Base-by-base conservation (phyloP, 2,329 filamentous ascomycete genomes). In the Pseudogymnoascus sp. region DNA sequence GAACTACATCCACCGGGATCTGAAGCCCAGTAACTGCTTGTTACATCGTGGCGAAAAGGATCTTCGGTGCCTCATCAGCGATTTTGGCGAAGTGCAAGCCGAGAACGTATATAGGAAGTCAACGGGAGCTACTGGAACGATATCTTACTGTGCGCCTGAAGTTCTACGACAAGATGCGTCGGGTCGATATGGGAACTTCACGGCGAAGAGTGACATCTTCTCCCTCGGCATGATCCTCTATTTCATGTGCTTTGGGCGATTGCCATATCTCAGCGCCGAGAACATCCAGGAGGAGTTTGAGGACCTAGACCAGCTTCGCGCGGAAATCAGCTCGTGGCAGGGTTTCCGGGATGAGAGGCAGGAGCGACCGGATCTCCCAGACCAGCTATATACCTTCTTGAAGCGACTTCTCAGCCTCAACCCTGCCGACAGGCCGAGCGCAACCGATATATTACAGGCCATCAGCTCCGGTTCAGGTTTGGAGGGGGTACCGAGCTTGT, bases 151-250 rank as follows among this genome's bases (percentile, higher is more conserved):
- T 75, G 95, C 95, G 0, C 95, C 95, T 0, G 95, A 99, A 75
- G 96, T 99, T 0, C 79, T 99, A 31, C 86, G 84, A 60, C 83
- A 84, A 68, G 88, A 86, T 63, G 76, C 83, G 0, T 81, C 80
- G 28, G 59, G 59, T 60, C 83, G 83, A 0, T 93, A 90, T 69
- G 92, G 90, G 6, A 96, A 97, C 72, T 99, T 99, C 71, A 96
- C 92, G 0, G 93, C 91, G 25, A 99, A 97, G 73, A 97, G 93
- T 0, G 95, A 99, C 72, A 89, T 99, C n/a, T 99, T 99, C 75
- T 97, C 93, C 0, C 79, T 99, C 0, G 95, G 95, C 59, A 97
- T 99, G 93, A 97, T 97, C 63, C 82, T 99, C 3, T 96, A 97
- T 75, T 99, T 99, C 72, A 89, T 99, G 82, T 99, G 95, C 74